These are phyloP conservation scores for Candida albicans DNA, from an alignment of 1,139 yeast species.

Conservation along the genomic window DNA sequence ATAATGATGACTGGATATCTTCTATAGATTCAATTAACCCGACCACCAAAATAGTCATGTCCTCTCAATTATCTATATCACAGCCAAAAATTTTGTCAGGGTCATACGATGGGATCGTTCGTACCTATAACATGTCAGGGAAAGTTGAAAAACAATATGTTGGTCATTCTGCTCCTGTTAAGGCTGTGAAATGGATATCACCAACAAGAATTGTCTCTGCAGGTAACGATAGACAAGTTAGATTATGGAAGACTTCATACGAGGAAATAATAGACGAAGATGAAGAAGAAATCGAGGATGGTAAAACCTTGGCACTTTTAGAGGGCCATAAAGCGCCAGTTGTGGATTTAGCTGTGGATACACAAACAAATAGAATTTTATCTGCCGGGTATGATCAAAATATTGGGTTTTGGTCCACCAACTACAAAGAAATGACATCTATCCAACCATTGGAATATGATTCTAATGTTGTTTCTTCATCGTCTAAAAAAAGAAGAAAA, in stretches of 20 bases:
- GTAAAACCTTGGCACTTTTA: constrained; percentile 75
- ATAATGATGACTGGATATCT: constrained; percentile 96
- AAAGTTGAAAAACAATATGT: constrained; percentile 74
- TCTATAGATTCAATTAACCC: constrained; percentile 57
- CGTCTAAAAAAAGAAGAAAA: constrained; percentile 86
- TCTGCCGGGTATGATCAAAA: constrained; percentile 83
- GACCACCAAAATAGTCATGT: constrained; percentile 24
- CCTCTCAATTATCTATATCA: constrained; percentile 28
- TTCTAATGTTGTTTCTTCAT: constrained; percentile 59
- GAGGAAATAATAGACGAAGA: constrained; percentile 33
- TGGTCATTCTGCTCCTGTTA: constrained; percentile 87
- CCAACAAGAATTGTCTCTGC: constrained; percentile 77
- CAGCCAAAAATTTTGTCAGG: constrained; percentile 74
- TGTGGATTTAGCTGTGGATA: constrained; percentile 66
- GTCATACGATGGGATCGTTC: constrained; percentile 89
- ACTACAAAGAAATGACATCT: constrained; percentile 78
- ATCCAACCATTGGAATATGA: constrained; percentile 60
- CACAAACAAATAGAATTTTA: constrained; percentile 55
- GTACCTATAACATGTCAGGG: constrained; percentile 88
- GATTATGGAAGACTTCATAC: constrained; percentile 81
- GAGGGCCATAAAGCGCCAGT: constrained; percentile 92
- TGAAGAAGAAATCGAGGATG: constrained; percentile 58
- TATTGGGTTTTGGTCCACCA: constrained; percentile 89
- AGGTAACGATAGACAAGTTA: constrained; percentile 84
- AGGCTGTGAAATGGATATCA: constrained; percentile 76